Evolutionary conservation across 441 rosid species (phyloP).

Genomic region (Manihot esculenta): DNA sequence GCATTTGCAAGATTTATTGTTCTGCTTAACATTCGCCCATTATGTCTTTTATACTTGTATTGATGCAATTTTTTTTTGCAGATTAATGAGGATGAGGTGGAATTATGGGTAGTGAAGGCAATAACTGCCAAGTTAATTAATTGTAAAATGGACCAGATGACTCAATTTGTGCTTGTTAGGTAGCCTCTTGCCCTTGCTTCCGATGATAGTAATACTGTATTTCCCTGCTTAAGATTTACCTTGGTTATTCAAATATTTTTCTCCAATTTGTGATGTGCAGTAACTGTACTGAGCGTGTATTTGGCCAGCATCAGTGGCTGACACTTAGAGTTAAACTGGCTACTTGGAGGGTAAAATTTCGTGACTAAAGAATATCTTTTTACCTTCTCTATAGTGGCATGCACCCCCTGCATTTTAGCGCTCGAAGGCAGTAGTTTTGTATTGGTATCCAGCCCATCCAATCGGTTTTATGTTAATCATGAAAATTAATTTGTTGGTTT

Average conservation of each 20-base stretch:
- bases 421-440: neutral
- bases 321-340: constrained; percentile 73
- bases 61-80: constrained; percentile 29
- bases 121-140: constrained; percentile 73
- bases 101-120: constrained; percentile 92
- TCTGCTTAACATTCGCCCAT: neutral
- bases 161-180: constrained; percentile 82
- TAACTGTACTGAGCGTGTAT: constrained; percentile 69
- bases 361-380: neutral
- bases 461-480: neutral
- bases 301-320: constrained; percentile 81
- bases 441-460: neutral
- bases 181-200: constrained; percentile 19
- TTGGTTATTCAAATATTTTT: neutral
- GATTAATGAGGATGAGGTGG: constrained; percentile 82
- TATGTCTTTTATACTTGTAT: constrained; percentile 21
- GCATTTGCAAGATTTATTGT: constrained; percentile 1
- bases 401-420: neutral
- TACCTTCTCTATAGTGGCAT: neutral
- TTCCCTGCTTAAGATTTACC: neutral
- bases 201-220: neutral
- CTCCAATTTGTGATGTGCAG: constrained; percentile 39
- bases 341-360: constrained; percentile 73
- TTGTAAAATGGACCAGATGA: constrained; percentile 97
- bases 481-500: neutral